Evolutionary conservation across 352 stramenopile species (phyloP).

Genomic region (Globisporangium iwayamae): DNA sequence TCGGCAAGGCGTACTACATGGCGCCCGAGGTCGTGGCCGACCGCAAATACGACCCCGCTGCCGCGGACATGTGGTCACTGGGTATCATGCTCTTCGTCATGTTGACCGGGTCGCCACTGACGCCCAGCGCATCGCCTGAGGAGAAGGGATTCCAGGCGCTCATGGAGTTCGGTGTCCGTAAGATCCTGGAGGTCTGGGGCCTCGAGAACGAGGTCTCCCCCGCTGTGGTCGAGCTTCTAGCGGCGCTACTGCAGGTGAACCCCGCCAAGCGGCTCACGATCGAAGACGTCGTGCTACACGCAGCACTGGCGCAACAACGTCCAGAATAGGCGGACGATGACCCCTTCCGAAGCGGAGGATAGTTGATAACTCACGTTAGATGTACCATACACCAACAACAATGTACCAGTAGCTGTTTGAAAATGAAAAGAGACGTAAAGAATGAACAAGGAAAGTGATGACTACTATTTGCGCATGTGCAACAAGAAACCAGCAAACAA

Average conservation of each 20-base stretch:
- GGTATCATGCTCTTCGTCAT: constrained; percentile 68
- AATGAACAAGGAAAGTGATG: too few relatives aligned
- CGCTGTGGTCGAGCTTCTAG: constrained; percentile 23
- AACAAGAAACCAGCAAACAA: too few relatives aligned
- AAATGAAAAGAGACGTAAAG: too few relatives aligned
- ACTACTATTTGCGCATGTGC: too few relatives aligned
- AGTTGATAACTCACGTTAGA: too few relatives aligned
- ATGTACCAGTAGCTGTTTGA: too few relatives aligned
- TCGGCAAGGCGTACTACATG: constrained; percentile 58
- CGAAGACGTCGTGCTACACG: constrained; percentile 25
- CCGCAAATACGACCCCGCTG: constrained; percentile 36
- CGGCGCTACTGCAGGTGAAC: constrained; percentile 30
- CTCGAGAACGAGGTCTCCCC: constrained; percentile 26
- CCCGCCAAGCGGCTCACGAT: constrained; percentile 29
- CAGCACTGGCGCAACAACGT: not conserved
- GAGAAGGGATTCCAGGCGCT: constrained; percentile 32
- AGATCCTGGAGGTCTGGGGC: constrained; percentile 51
- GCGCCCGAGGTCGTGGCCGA: constrained; percentile 42
- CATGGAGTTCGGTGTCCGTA: constrained; percentile 30
- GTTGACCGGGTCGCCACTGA: constrained; percentile 48
- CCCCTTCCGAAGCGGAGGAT: not conserved
- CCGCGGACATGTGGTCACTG: constrained; percentile 67
- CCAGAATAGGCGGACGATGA: not conserved
- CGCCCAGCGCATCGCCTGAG: constrained; percentile 22
- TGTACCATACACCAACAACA: too few relatives aligned